These are phyloP conservation scores for Sequoiadendron giganteum DNA, from an alignment of 75 land plant species.

Conservation along the genomic window DNA sequence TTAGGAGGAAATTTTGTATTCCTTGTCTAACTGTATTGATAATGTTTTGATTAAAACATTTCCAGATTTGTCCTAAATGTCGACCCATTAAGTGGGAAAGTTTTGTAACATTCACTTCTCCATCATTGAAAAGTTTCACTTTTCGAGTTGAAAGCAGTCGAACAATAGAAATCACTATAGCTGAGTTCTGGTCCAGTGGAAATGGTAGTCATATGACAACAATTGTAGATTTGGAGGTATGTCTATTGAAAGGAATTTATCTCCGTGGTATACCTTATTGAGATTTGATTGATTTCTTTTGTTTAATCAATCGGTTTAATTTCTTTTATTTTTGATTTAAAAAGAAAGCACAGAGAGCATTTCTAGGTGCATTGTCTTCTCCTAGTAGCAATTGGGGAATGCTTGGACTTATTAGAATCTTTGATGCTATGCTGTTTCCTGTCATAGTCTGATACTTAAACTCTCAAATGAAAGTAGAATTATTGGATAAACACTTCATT, in stretches of 20 bases:
- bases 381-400: neutral
- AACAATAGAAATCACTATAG: slow-evolving; percentile 85
- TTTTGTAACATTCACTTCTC: slow-evolving; percentile 69
- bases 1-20: neutral
- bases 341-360: neutral
- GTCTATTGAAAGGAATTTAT: neutral
- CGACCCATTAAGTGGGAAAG: slow-evolving; percentile 84
- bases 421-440: neutral
- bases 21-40: neutral
- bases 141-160: slow-evolving; percentile 76
- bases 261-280: neutral
- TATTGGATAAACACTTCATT: too few species aligned
- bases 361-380: neutral
- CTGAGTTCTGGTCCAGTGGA: slow-evolving; percentile 99
- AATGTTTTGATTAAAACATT: neutral
- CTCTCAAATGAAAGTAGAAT: too few species aligned
- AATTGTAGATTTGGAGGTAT: slow-evolving; percentile 84
- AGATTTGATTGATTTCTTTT: neutral
- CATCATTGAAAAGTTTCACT: slow-evolving; percentile 62
- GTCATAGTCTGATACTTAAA: neutral
- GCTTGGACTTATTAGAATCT: neutral
- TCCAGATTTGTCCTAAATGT: slow-evolving; percentile 70
- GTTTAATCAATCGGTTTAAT: neutral
- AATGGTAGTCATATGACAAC: slow-evolving; percentile 76
- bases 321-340: neutral